Conservation (phyloP, 805 yeast species). For the Kregervanrija fluxuum region DNA sequence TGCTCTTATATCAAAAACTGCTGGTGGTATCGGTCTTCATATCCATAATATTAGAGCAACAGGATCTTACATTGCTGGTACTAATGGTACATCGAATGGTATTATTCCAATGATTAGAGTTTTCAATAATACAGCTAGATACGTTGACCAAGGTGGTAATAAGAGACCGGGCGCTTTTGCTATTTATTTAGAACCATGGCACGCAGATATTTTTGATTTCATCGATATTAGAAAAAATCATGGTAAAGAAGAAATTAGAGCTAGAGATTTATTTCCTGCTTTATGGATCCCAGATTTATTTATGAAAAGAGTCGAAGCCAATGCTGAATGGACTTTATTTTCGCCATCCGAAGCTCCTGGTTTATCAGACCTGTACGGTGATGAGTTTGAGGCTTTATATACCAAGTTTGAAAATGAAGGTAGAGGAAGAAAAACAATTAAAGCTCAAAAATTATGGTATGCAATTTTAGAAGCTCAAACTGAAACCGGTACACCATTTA, state of each 20-base stretch:
- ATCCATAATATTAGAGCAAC: slow-evolving; percentile 53
- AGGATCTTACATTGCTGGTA: slow-evolving; percentile 56
- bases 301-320: slow-evolving; percentile 52
- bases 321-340: slow-evolving; percentile 51
- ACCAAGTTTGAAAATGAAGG: slow-evolving; percentile 44
- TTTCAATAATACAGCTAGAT: slow-evolving; percentile 56
- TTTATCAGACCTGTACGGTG: slow-evolving; percentile 47
- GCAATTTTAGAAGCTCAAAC: slow-evolving; percentile 56
- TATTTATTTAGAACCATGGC: slow-evolving; percentile 57
- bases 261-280: slow-evolving; percentile 57
- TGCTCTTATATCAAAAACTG: slow-evolving; percentile 55
- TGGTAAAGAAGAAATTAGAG: slow-evolving; percentile 58
- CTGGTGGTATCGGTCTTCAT: slow-evolving; percentile 60
- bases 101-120: slow-evolving; percentile 58
- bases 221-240: slow-evolving; percentile 55
- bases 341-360: slow-evolving; percentile 57
- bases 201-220: slow-evolving; percentile 51
- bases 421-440: slow-evolving; percentile 41
- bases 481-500: slow-evolving; percentile 59
- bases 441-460: slow-evolving; percentile 58
- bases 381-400: slow-evolving; percentile 46
- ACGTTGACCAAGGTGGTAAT: slow-evolving; percentile 61
- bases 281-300: slow-evolving; percentile 58
- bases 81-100: slow-evolving; percentile 58
- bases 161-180: slow-evolving; percentile 63